Percentiles rank a stretch among this genome's conserved stretches.
Evolutionary conservation across 2,329 filamentous ascomycete genomes (phyloP).

Genomic region (Hypoxylon rubiginosum): DNA sequence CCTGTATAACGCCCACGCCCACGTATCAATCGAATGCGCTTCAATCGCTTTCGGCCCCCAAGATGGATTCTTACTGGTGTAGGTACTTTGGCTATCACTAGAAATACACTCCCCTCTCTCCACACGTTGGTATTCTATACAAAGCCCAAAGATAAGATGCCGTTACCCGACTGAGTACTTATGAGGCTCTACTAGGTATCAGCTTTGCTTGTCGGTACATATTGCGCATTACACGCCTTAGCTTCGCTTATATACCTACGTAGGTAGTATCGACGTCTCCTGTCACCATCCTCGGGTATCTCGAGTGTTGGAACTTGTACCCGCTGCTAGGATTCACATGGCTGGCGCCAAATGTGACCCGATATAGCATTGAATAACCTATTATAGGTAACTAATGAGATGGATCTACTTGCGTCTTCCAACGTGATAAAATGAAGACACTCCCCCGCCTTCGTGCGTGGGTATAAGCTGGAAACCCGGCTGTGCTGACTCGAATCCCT

Average conservation of each 20-base stretch:
- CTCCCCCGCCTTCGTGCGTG: constrained; percentile 20
- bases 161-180: constrained; percentile 10
- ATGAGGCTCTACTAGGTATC: not conserved
- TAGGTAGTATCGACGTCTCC: constrained; percentile 8
- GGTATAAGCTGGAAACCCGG: constrained; percentile 5
- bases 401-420: constrained; percentile 16
- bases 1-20: too few species aligned
- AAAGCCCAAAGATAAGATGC: constrained; percentile 9
- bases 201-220: not conserved
- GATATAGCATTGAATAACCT: constrained; percentile 23
- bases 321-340: constrained; percentile 9
- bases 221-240: not conserved
- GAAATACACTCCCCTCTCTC: constrained; percentile 13
- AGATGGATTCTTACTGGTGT: constrained; percentile 8
- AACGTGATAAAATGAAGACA: constrained; percentile 19
- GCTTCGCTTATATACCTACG: not conserved
- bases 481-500: constrained; percentile 6
- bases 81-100: constrained; percentile 18
- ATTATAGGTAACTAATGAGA: constrained; percentile 11
- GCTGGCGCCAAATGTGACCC: constrained; percentile 21
- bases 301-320: constrained; percentile 1
- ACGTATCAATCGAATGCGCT: too few species aligned
- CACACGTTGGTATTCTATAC: constrained; percentile 3
- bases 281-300: constrained; percentile 7
- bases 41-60: constrained; percentile 28